phyloP scores from a whole-genome alignment of 1,139 yeast genomes.

The Pichia norvegensis region DNA sequence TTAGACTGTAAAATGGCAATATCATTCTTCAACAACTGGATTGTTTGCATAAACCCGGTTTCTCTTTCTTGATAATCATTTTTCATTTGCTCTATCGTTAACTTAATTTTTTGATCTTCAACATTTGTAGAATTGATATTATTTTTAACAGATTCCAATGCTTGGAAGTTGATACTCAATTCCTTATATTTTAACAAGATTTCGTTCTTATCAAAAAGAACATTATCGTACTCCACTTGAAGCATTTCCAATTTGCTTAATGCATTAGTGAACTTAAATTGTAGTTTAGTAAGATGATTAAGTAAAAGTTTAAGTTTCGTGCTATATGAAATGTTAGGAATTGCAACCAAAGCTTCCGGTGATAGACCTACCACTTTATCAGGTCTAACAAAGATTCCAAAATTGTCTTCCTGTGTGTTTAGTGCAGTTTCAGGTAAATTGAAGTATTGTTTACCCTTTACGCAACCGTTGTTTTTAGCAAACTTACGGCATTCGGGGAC shows the following conservation, averaged over 20 bases:
- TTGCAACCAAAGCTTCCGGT: slow-evolving; percentile 23
- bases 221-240: slow-evolving; percentile 40
- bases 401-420: slow-evolving; percentile 21
- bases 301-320: slow-evolving; percentile 2
- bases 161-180: slow-evolving; percentile 16
- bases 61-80: slow-evolving; percentile 2
- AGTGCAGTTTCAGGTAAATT: no score
- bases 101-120: slow-evolving; percentile 31
- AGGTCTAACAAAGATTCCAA: slow-evolving; percentile 59
- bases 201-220: slow-evolving; percentile 35
- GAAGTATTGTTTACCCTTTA: slow-evolving; percentile 59
- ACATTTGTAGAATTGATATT: slow-evolving; percentile 21
- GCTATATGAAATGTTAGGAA: background rate
- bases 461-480: slow-evolving; percentile 79
- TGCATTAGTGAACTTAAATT: slow-evolving; percentile 24
- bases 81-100: background rate
- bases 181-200: slow-evolving; percentile 20
- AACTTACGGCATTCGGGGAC: slow-evolving; percentile 33
- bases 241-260: slow-evolving; percentile 36
- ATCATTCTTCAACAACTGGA: slow-evolving; percentile 2
- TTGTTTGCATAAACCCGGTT: slow-evolving; percentile 2
- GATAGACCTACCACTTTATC: slow-evolving; percentile 13
- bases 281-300: slow-evolving; percentile 35
- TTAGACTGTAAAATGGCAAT: slow-evolving; percentile 1
- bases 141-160: slow-evolving; percentile 12